Evolutionary conservation across 176 grass and related monocot species (phyloP), one percentile per base, ranked within the genome.

Genomic region (Oryza officinalis): DNA sequence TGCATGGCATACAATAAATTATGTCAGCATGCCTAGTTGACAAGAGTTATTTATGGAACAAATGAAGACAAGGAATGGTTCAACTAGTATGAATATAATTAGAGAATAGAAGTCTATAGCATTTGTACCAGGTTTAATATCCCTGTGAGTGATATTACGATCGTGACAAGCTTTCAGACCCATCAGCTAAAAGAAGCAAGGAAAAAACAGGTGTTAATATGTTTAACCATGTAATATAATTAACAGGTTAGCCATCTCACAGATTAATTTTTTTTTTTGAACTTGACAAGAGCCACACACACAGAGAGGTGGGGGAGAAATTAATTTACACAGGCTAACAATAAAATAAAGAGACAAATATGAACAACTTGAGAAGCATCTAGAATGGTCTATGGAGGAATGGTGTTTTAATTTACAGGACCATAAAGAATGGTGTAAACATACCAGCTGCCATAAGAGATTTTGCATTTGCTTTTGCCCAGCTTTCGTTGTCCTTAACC

Each of bases 51-150:
- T 35, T 65, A 47, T 7, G 79, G 10, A 84, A 47, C 27, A 20
- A 64, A 38, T 75, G 41, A 8, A 41, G 27, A 72, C 14, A 73
- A 78, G 35, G n/a, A 14, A 17, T 25, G 25, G 43, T 60, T 67
- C 13, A 44, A 49, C 17, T 65, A 61, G 33, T 82, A 81, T 18
- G 33, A 77, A 89, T 59, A 33, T 4, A 72, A 82, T 7, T 69
- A 75, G 14, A 72, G 4, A 67, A 70, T 61, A 93, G 12, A 74
- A 44, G 69, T 27, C 4, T 72, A 68, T 79, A 43, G 59, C 28
- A 84, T 79, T 59, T 83, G 67, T 93, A 95, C 96, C 96, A 93
- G 96, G 96, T 78, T 98, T 98, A 78, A 98, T 93, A 78, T 98
- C 96, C 88, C 96, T 91, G 85, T 95, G 96, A 88, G 90, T 98